Conservation (phyloP, 1,284 basidiomycete species). For the Ustilago shanxiensis region DNA sequence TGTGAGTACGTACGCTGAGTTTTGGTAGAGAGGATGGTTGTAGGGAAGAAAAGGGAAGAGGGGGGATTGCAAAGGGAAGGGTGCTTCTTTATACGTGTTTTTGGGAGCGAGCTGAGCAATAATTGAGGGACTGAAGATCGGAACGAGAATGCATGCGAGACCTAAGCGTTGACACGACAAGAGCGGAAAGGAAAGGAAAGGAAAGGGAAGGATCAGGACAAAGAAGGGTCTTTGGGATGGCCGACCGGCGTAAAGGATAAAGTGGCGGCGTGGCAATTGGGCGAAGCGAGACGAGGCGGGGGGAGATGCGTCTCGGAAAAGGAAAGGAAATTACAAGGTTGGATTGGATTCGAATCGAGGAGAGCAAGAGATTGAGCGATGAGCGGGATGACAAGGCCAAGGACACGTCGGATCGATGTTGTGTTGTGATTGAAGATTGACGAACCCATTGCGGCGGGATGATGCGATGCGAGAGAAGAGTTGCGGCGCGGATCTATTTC, state of each 20-base stretch:
- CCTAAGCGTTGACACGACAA: not conserved
- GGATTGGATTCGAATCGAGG: constrained; percentile 8
- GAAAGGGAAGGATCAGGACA: not conserved
- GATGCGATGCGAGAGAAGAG: not conserved
- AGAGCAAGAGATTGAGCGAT: not conserved
- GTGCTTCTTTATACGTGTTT: constrained; percentile 46
- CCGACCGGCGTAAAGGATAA: not conserved
- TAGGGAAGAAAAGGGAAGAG: constrained; percentile 30
- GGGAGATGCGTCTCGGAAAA: constrained; percentile 2
- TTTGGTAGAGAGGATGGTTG: constrained; percentile 47
- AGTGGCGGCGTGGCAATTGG: constrained; percentile 15
- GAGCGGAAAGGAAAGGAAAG: constrained; percentile 5
- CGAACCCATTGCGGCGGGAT: constrained; percentile 5
- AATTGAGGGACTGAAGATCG: constrained; percentile 4
- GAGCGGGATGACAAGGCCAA: constrained; percentile 12
- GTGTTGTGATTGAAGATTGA: constrained; percentile 4
- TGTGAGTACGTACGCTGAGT: constrained; percentile 41
- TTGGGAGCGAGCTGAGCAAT: constrained; percentile 10
- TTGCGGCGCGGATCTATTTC: constrained; percentile 23
- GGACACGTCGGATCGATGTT: constrained; percentile 42
- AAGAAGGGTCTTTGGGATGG: constrained; percentile 7
- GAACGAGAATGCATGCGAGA: constrained; percentile 4
- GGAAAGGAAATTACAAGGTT: constrained; percentile 19
- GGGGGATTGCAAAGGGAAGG: constrained; percentile 11
- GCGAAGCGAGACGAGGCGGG: not conserved